Conservation (phyloP, 2,329 filamentous ascomycete species). For the Fusarium xyrophilum region DNA sequence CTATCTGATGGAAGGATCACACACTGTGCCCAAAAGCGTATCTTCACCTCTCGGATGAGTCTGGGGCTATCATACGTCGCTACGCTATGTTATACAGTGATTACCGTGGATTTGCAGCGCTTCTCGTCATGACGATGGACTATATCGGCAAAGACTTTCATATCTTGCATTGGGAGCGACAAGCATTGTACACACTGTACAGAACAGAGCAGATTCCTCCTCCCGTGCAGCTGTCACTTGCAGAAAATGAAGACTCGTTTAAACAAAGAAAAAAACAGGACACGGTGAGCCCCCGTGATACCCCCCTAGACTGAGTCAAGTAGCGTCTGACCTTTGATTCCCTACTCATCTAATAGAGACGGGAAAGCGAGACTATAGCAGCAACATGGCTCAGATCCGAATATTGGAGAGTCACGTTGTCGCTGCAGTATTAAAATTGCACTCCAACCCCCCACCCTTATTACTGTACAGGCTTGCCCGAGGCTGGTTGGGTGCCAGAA, state of each 20-base stretch:
- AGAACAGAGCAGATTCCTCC: neutral
- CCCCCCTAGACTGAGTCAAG: slow-evolving; percentile 32
- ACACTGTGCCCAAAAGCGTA: slow-evolving; percentile 8
- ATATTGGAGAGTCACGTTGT: slow-evolving; percentile 35
- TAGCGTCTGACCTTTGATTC: slow-evolving; percentile 36
- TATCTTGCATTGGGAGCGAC: neutral
- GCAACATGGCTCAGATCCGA: slow-evolving; percentile 28
- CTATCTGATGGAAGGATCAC: slow-evolving; percentile 5
- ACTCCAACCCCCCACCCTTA: slow-evolving; percentile 17
- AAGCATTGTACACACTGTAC: slow-evolving; percentile 5
- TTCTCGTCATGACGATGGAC: slow-evolving; percentile 12
- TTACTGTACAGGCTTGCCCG: neutral
- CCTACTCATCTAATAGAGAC: slow-evolving; percentile 36
- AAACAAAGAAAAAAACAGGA: slow-evolving; percentile 13
- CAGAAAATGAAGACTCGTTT: slow-evolving; percentile 6
- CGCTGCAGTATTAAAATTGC: slow-evolving; percentile 36
- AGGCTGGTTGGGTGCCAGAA: neutral
- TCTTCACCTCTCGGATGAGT: neutral
- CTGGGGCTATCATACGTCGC: slow-evolving; percentile 16
- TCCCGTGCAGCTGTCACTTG: neutral
- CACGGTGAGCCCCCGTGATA: slow-evolving; percentile 21
- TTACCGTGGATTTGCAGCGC: neutral
- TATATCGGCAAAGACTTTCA: neutral
- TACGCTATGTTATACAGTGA: slow-evolving; percentile 2
- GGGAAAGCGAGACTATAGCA: slow-evolving; percentile 28